These are phyloP conservation scores for Zopfia rhizophila DNA, from an alignment of 2,329 filamentous ascomycete genomes.

Conservation along the genomic window DNA sequence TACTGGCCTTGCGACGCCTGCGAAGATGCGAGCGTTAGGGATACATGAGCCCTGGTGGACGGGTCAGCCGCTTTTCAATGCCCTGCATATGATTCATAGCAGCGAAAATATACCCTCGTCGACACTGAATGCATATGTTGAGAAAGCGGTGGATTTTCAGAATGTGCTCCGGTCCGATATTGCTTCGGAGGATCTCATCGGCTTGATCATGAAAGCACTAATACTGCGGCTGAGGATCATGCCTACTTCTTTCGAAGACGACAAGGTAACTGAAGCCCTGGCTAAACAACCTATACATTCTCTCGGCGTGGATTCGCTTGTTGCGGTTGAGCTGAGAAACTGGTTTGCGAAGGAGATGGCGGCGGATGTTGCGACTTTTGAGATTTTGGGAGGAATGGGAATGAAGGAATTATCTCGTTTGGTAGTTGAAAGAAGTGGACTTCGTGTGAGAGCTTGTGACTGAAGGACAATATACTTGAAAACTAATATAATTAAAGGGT, in stretches of 20 bases:
- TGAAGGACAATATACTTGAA: too few species aligned
- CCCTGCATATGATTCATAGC: neutral
- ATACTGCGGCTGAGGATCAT: conserved; percentile 21
- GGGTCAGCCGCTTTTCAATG: neutral
- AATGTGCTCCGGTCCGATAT: too few species aligned
- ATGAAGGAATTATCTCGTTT: too few species aligned
- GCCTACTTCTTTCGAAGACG: conserved; percentile 27
- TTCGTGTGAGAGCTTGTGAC: too few species aligned
- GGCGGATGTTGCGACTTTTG: conserved; percentile 29
- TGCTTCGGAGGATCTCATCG: neutral
- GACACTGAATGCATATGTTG: neutral
- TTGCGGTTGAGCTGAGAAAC: conserved; percentile 37
- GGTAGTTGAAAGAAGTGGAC: too few species aligned
- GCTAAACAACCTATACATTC: conserved; percentile 11
- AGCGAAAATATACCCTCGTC: neutral
- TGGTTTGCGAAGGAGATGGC: conserved; percentile 31
- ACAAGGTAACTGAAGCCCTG: too few species aligned
- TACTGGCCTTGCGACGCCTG: neutral
- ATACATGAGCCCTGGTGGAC: neutral
- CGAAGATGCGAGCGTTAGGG: neutral
- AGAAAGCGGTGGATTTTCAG: too few species aligned
- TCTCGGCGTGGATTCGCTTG: conserved; percentile 36
- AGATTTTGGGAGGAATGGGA: too few species aligned
- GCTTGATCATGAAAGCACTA: neutral
- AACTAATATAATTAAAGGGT: too few species aligned